Base-by-base conservation (phyloP, 2,329 filamentous ascomycete species). In the Sporothrix mexicana region DNA sequence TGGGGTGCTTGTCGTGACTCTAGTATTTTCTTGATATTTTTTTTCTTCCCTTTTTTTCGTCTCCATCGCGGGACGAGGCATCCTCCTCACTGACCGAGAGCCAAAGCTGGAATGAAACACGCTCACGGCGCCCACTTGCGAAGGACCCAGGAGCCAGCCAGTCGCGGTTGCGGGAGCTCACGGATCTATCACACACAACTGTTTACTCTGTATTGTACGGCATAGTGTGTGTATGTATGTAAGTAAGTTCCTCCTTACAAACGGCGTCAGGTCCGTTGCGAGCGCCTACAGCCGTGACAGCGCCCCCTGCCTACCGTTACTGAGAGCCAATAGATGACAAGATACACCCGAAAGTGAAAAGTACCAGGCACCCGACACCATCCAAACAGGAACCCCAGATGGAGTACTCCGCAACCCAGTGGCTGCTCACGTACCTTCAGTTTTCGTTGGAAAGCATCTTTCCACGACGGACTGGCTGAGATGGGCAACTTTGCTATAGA, bases 61-160 rank as follows among this genome's bases (percentile, higher is more conserved):
- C 36, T 20, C 30, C 8, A 23, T 59, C 55, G 30, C 30, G 30
- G 23, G 15, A 20, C 13, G 23, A 45, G 51, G 20, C n/a, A 64
- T 13, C 45, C 64, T 41, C 66, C n/a, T 20, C 41, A 30, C 53
- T 30, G 53, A 70, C 55, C 69, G 69, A 49, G 55, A 51, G 55
- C 69, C 53, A 61, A 61, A 70, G 69, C 69, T 70, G 69, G 55
- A 61, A 70, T 45, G 69, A 70, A 70, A 70, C 69, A 55, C 43
- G 69, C 43, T 51, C 69, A 55, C 30, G 41, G 25, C 59, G 41
- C 59, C 59, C 61, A 30, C 64, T 47, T 51, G 47, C 43, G 36
- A 68, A 25, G 47, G 53, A 20, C 45, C n/a, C 59, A 30, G 7
- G 23, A 41, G 17, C 51, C 67, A 69, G 45, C 67, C 67, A 69